These are phyloP conservation scores for Coemansia sp. DNA, from an alignment of 192 early-diverging fungal species.

Conservation along the genomic window DNA sequence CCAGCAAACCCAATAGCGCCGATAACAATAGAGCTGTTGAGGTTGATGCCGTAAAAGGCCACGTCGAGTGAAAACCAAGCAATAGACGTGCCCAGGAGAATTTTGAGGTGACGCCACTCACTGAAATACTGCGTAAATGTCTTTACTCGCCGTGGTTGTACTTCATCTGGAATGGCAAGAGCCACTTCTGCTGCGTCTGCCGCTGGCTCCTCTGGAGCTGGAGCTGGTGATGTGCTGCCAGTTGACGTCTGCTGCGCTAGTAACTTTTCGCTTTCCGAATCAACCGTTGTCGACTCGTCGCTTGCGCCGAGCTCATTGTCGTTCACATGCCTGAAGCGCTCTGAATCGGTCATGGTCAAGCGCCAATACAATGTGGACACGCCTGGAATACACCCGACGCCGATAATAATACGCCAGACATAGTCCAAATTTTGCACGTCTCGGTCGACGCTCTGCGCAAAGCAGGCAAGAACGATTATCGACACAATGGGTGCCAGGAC, in stretches of 20 bases:
- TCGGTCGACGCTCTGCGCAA: constrained; percentile 62
- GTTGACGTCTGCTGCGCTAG: constrained; percentile 17
- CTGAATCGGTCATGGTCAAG: constrained; percentile 89
- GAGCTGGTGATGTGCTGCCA: neutral
- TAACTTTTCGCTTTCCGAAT: constrained; percentile 52
- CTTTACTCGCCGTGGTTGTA: constrained; percentile 5
- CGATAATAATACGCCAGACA: constrained; percentile 88
- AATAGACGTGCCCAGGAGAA: constrained; percentile 71
- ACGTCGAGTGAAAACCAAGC: constrained; percentile 78
- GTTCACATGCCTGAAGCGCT: constrained; percentile 65
- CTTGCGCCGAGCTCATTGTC: neutral
- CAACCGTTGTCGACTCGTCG: constrained; percentile 4
- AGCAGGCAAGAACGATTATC: constrained; percentile 66
- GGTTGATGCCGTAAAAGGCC: constrained; percentile 77
- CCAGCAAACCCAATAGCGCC: constrained; percentile 65
- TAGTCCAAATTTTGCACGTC: constrained; percentile 71
- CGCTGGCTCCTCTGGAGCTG: neutral
- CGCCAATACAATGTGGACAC: constrained; percentile 85
- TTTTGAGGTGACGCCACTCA: constrained; percentile 75
- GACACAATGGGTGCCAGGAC: constrained; percentile 75
- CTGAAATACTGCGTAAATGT: constrained; percentile 74
- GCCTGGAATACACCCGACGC: constrained; percentile 82
- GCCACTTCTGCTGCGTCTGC: neutral
- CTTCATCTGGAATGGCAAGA: neutral
- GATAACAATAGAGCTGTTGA: constrained; percentile 75